Percentiles rank a stretch among this genome's conserved stretches.
phyloP scores from a whole-genome alignment of 2,329 filamentous ascomycete genomes.

The Setomelanomma holmii region DNA sequence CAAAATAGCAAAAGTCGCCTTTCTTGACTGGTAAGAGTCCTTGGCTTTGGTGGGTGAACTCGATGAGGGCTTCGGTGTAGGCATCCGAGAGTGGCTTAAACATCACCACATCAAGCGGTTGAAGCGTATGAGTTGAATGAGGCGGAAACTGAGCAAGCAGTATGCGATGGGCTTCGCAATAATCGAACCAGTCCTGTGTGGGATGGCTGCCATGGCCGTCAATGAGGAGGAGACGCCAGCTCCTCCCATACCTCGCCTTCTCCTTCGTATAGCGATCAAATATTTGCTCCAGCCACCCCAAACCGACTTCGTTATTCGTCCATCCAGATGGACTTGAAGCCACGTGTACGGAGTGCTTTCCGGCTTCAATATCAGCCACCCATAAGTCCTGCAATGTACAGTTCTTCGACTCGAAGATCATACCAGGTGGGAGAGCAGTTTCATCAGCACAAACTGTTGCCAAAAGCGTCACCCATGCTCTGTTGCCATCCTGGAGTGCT shows the following conservation, averaged over 20 bases:
- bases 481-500: constrained; percentile 11
- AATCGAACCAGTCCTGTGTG: neutral
- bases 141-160: neutral
- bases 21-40: neutral
- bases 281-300: neutral
- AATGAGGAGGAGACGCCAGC: neutral
- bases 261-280: neutral
- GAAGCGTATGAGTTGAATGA: neutral
- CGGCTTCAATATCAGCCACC: neutral
- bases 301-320: neutral
- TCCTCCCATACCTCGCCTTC: neutral
- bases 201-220: neutral
- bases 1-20: neutral
- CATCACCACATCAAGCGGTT: neutral
- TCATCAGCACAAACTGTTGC: constrained; percentile 17
- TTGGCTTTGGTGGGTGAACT: neutral
- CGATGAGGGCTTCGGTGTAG: neutral
- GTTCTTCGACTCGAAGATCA: neutral
- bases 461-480: constrained; percentile 13
- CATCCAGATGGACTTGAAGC: neutral
- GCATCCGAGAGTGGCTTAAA: neutral
- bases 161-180: neutral
- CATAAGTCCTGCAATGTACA: neutral
- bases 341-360: neutral
- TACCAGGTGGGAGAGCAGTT: constrained; percentile 6